Evolutionary conservation across 2,329 filamentous ascomycete species (phyloP), one percentile per base, ranked within the genome.

Genomic region (Phialocephala sp.): DNA sequence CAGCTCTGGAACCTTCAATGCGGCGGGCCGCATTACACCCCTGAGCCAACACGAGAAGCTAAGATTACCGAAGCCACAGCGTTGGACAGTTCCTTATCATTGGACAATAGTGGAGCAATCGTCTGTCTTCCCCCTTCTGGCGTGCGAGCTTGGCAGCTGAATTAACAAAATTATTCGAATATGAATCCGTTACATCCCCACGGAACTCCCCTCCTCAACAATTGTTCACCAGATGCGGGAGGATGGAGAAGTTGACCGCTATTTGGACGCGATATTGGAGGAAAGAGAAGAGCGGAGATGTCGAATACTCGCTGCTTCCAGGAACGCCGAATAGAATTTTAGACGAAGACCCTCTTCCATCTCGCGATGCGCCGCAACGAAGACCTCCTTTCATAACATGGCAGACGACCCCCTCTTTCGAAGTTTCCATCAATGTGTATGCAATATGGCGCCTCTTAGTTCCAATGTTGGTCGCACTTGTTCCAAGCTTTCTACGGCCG

Each of bases 41-140:
- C 24, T 32, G 24, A 18, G 9, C 22, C 22, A 32, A 54, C 50
- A 54, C 50, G 50, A 54, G 55, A 39, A 41, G 8, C 36, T 39
- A 37, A 57, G 39, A 57, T 57, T 39, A 57, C 15, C 55, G 55
- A 57, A 57, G 14, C 55, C 55, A 57, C 32, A 57, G 55, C 55
- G 55, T 24, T 39, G 20, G 11, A 39, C 35, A 11, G 18, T 32
- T 41, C 18, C 36, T 41, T 57, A 57, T 57, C 55, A 57, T 57
- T 39, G 55, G 55, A 37, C 36, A 39, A 22, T 57, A 22, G 36
- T 35, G 52, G 35, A 24, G 52, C 55, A 24, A 14, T 20, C 14
- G 3, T 22, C 8, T 18, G 14, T 36, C 35, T 12, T 5, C 15
- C 35, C 15, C n/a, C 14, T 9, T 41, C 20, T 24, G 2, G 32